A percentile compares a stretch with the other conserved stretches of the same genome.
phyloP scores from a whole-genome alignment of 768 basidiomycete genomes.

The Floccularia luteovirens region DNA sequence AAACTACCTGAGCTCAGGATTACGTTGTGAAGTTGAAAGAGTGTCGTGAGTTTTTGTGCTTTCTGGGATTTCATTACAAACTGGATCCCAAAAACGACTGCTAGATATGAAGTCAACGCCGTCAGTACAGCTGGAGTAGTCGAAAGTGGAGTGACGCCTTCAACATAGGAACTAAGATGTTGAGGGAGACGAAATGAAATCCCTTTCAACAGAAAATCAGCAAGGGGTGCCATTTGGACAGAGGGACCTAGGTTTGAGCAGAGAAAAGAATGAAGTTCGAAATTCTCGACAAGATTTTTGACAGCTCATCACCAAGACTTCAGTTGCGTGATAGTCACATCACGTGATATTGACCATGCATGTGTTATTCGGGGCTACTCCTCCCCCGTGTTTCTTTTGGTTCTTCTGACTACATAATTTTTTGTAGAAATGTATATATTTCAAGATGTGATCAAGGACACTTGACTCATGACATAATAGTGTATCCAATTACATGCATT shows the following conservation, averaged over 20 bases:
- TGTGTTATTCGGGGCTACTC: too few relatives aligned
- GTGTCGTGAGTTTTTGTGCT: constrained; percentile 67
- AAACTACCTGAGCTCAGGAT: constrained; percentile 78
- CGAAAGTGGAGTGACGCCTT: constrained; percentile 73
- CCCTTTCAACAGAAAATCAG: constrained; percentile 58
- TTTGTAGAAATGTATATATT: too few relatives aligned
- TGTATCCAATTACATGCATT: too few relatives aligned
- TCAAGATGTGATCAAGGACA: too few relatives aligned
- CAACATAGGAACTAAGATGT: constrained; percentile 57
- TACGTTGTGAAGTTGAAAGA: constrained; percentile 90
- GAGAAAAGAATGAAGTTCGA: background rate
- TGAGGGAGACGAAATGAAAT: constrained; percentile 52
- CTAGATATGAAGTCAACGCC: constrained; percentile 75
- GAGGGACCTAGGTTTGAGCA: constrained; percentile 12
- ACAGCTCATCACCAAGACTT: too few relatives aligned
- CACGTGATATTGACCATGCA: background rate
- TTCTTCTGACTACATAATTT: too few relatives aligned
- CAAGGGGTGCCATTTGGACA: constrained; percentile 57
- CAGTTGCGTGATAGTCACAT: constrained; percentile 21
- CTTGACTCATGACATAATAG: too few relatives aligned
- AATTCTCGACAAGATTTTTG: constrained; percentile 1
- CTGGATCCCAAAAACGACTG: constrained; percentile 79
- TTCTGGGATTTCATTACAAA: constrained; percentile 75
- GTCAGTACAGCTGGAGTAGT: constrained; percentile 69
- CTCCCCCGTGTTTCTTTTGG: too few relatives aligned